Evolutionary conservation across 768 basidiomycete species (phyloP).

Genomic region (Tricholoma sp.): DNA sequence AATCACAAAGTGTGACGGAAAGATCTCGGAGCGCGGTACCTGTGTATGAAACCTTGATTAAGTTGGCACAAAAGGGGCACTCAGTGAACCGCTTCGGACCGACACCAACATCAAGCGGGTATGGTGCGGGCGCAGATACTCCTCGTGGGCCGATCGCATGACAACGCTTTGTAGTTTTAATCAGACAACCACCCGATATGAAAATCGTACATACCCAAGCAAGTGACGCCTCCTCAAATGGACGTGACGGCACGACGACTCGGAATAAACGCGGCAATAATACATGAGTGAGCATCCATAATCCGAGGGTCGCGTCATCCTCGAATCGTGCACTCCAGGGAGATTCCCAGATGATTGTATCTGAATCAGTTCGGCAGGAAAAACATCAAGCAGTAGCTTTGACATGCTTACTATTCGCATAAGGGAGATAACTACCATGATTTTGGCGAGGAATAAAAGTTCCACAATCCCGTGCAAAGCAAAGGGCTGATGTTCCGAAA

Average conservation of each 20-base stretch:
- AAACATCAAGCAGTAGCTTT: neutral
- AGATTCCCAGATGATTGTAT: neutral
- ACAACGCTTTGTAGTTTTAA: neutral
- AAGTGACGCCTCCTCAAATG: neutral
- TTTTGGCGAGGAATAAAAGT: neutral
- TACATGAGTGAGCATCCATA: neutral
- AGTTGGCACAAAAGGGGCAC: neutral
- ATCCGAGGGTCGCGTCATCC: neutral
- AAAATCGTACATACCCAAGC: neutral
- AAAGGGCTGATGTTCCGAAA: neutral
- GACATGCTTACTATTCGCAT: neutral
- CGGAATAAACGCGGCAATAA: neutral
- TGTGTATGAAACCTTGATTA: neutral
- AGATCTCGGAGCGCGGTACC: neutral
- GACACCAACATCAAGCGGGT: neutral
- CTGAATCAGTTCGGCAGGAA: neutral
- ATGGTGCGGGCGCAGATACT: neutral
- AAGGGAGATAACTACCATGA: neutral
- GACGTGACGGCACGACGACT: neutral
- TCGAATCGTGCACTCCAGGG: neutral
- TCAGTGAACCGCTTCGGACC: neutral
- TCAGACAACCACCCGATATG: neutral
- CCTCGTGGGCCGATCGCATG: constrained; percentile 1
- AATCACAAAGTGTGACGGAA: neutral
- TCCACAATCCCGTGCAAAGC: neutral